These are phyloP conservation scores for Knufia fluminis DNA, from an alignment of 2,329 filamentous ascomycete species.

Conservation along the genomic window DNA sequence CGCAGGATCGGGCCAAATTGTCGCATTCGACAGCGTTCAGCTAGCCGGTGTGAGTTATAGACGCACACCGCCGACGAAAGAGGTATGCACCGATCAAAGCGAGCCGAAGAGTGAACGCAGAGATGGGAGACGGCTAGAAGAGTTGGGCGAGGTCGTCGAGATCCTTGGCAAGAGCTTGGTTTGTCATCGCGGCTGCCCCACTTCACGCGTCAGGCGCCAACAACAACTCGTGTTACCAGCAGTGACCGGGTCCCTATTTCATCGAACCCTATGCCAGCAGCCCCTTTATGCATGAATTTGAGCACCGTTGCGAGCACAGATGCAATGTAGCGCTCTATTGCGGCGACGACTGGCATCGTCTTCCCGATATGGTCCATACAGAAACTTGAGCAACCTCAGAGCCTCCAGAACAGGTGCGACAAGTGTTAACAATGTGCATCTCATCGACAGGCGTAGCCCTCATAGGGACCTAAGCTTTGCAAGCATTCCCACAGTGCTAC, in stretches of 20 bases:
- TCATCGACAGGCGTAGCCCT: not conserved
- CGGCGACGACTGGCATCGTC: not conserved
- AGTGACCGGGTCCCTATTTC: not conserved
- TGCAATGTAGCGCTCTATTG: slow-evolving; percentile 1
- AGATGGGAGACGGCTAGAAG: too few species aligned
- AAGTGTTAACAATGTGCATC: not conserved
- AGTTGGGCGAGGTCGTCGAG: not conserved
- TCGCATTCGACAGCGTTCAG: too few species aligned
- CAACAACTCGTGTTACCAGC: not conserved
- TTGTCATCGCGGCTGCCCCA: not conserved
- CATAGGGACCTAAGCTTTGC: slow-evolving; percentile 15
- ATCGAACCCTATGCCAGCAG: not conserved
- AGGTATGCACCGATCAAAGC: too few species aligned
- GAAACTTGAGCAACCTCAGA: not conserved
- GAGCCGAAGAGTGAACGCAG: too few species aligned
- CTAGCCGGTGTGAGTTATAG: too few species aligned
- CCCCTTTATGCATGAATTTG: not conserved
- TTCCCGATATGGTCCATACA: not conserved
- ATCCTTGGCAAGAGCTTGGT: not conserved
- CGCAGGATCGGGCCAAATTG: too few species aligned
- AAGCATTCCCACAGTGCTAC: slow-evolving; percentile 39
- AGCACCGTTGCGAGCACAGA: not conserved
- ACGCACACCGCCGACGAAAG: too few species aligned
- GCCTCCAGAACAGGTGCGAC: not conserved
- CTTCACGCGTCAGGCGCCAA: not conserved